Evolutionary conservation across 2,329 filamentous ascomycete genomes (phyloP), one percentile per base, ranked within the genome.

Genomic region (Gliomastix tumulicola): DNA sequence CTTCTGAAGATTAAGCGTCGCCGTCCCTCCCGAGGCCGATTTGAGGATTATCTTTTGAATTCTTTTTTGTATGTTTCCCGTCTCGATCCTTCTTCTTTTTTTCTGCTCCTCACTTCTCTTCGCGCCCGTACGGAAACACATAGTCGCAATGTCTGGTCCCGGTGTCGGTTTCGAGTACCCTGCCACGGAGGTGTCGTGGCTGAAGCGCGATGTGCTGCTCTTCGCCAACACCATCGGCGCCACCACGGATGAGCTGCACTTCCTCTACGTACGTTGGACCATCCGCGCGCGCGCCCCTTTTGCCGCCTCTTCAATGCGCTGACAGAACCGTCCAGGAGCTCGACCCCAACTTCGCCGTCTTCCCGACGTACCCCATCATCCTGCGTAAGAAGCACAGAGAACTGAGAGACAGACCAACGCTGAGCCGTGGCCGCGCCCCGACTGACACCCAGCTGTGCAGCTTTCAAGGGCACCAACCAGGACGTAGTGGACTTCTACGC

Each of bases 141-240:
- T n/a, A n/a, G n/a, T n/a, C n/a, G 17, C 17, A 13, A 60, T 60
- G 56, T 60, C 66, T 49, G 64, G 62, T 34, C 72, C 71, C 40
- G 76, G 77, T 47, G 76, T 69, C 55, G 87, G 88, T 51, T 88
- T 89, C 63, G 77, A 92, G 62, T 94, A 84, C 59, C 86, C 87
- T 40, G 62, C 75, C 33, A 68, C 77, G 53, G 75, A 82, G 54
- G 87, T 94, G 10, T 76, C 82, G 49, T 96, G 88, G 89, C 63
- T 86, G 50, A 88, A 89, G 74, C 79, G 89, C 47, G 89, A 96
- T 69, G 78, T 82, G 23, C 71, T 96, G 43, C 79, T 97, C 43
- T 96, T 96, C 60, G 88, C 89, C 49, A 83, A 84, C 62, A 90
- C 83, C 65, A 90, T 96, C 57, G 89, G 89, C 39, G 81, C 74